Evolutionary conservation across 495 filamentous ascomycete species (phyloP), one percentile per base, ranked within the genome.

Genomic region (Penicillium canescens): DNA sequence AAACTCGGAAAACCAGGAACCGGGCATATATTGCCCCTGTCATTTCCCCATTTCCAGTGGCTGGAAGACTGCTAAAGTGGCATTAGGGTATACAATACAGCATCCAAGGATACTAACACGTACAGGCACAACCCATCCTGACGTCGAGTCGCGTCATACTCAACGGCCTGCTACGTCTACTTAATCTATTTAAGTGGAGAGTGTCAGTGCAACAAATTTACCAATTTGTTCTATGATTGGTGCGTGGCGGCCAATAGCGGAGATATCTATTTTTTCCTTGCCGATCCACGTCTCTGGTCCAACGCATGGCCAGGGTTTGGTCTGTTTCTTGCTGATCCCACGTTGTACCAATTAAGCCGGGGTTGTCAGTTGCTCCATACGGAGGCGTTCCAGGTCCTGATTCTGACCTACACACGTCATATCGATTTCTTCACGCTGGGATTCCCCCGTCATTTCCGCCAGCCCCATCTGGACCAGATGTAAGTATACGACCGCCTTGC

Each of bases 111-210:
- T 18, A 18, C 18, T 1, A 1, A 18, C 18, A 18, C 18, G 18
- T 7, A 31, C 28, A 31, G 28, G 28, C 28, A 31, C 28, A 31
- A 16, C 8, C 23, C 12, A 23, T 26, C 43, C 52, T 57, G 60
- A 61, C 54, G 57, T 59, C 40, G 56, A 52, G 39, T 60, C 46
- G 56, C 59, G 56, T 59, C 55, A 62, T 60, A 6, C 2, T 34
- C 48, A 56, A 54, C 51, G 39, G 54, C 51, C 47, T 59, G 2
- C 28, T 57, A 62, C 62, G 59, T 62, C 59, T 46, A 54, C 33
- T 60, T 60, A 63, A 63, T 60, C 33, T 66, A 66, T 62, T 56
- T 60, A 49, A 54, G 60, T 57, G 59, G 56, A 46, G 36, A 21
- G 3, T 21, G 24, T 46, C 55, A 36, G 40, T 48, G 58, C 46